A percentile compares a stretch with the other conserved stretches of the same genome.
These are phyloP conservation scores for Schizonepeta tenuifolia DNA, from an alignment of 257 asterid genomes.

Conservation along the genomic window DNA sequence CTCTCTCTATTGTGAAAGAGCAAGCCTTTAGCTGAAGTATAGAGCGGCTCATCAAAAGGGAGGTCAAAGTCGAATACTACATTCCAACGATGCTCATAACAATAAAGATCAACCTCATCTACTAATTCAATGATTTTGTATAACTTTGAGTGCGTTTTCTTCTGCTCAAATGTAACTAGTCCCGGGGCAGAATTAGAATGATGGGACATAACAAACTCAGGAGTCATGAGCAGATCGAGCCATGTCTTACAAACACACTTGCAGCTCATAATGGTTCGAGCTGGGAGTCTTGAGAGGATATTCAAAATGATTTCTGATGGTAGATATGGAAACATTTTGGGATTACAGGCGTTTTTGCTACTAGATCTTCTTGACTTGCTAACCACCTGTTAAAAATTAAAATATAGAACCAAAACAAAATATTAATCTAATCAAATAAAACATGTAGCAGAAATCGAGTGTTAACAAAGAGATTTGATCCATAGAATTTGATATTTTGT, in stretches of 20 bases:
- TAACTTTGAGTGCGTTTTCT: no score
- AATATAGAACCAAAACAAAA: no score
- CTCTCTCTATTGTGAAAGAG: not conserved
- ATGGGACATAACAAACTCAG: not conserved
- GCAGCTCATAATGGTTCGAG: not conserved
- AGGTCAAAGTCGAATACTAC: not conserved
- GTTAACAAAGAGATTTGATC: no score
- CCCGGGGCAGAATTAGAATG: not conserved
- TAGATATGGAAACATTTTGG: not conserved
- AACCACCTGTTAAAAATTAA: no score
- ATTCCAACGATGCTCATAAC: not conserved
- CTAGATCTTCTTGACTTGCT: not conserved
- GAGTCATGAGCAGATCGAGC: not conserved
- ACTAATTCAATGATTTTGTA: constrained; percentile 26
- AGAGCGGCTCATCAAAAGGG: not conserved
- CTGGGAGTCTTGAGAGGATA: not conserved
- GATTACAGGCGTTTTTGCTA: no score
- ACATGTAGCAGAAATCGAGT: no score
- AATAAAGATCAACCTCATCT: not conserved
- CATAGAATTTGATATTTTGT: no score
- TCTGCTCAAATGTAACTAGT: not conserved
- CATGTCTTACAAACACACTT: not conserved
- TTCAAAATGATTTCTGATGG: not conserved
- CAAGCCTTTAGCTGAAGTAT: constrained; percentile 31
- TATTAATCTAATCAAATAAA: no score